Base-by-base conservation (phyloP, 179 eudicot species). In the Drosera spatulata region DNA sequence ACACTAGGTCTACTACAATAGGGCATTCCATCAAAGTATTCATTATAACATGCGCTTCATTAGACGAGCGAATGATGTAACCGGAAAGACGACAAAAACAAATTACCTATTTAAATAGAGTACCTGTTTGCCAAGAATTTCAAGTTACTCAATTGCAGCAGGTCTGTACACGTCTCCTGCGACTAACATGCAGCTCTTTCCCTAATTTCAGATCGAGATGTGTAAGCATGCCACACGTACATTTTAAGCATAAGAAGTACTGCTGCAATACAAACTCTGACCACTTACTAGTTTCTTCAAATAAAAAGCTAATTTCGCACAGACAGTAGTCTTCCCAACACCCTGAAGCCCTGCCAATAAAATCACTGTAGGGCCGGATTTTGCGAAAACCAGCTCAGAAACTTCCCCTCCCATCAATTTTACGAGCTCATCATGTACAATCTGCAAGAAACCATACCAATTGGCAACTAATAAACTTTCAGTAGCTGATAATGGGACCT, bases 161-260 rank as follows among this genome's bases (percentile, higher is more conserved):
- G 99, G 99, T 71, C 99, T 84, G 77, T 89, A 93, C 12, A 93
- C 88, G 73, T 93, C 99, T 72, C 95, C 96, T 57, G 99, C 99
- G 78, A 89, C 78, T 67, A 93, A 79, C 96, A 93, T 86, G 85
- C 96, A 89, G 62, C 85, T 89, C 79, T 93, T 93, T 45, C 96
- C 96, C 99, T 93, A 84, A 61, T 56, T 58, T 43, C 37, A 59
- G 56, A 38, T 44, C 14, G 54, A 49, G 41, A 38, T 64, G 39
- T 39, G 10, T 13, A 39, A 56, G 6, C n/a, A 56, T 39, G 12
- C 12, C 0, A 22, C 2, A 49, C 22, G 50, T 45, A 37, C 4
- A 45, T 40, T 6, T 22, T n/a, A 22, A 22, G 43, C 55, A 58
- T 57, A 56, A 44, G 43, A 47, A 43, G 49, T 39, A 53, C 40